A percentile compares a stretch with the other conserved stretches of the same genome.
phyloP scores from a whole-genome alignment of 2,329 filamentous ascomycete species.

The Ambrosiella cleistominuta region DNA sequence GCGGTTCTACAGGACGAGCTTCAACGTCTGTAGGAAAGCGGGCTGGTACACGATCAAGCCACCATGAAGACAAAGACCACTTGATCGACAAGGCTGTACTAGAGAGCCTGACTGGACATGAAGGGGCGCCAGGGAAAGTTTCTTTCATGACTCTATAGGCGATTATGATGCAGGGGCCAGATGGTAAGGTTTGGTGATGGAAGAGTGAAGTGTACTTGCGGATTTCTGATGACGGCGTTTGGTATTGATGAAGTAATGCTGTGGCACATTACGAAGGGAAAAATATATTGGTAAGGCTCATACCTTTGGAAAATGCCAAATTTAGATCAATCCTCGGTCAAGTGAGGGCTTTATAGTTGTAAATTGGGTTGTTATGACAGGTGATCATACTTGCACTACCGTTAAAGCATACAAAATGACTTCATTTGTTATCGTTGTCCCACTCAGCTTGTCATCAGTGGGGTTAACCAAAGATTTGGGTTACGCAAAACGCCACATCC shows the following conservation, averaged over 20 bases:
- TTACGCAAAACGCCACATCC: not conserved
- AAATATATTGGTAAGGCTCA: too few relatives aligned
- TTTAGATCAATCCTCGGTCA: too few relatives aligned
- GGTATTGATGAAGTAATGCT: not conserved
- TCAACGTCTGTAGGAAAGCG: not conserved
- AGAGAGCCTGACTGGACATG: not conserved
- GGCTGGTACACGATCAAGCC: not conserved
- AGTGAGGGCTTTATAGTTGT: not conserved
- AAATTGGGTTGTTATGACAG: not conserved
- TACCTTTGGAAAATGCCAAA: too few relatives aligned
- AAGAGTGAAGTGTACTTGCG: not conserved
- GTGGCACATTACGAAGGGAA: not conserved
- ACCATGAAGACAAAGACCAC: not conserved
- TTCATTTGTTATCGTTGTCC: not conserved
- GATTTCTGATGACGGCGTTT: not conserved
- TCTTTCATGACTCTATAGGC: not conserved
- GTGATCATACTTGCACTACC: not conserved
- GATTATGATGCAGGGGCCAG: not conserved
- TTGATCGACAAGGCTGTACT: not conserved
- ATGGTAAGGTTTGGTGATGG: not conserved
- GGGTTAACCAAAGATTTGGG: not conserved
- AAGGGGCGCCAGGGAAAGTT: not conserved
- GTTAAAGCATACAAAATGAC: not conserved
- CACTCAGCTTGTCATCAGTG: not conserved
- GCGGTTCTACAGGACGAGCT: not conserved